Conservation (phyloP, 257 asterid genomes). For the Salvia miltiorrhiza region DNA sequence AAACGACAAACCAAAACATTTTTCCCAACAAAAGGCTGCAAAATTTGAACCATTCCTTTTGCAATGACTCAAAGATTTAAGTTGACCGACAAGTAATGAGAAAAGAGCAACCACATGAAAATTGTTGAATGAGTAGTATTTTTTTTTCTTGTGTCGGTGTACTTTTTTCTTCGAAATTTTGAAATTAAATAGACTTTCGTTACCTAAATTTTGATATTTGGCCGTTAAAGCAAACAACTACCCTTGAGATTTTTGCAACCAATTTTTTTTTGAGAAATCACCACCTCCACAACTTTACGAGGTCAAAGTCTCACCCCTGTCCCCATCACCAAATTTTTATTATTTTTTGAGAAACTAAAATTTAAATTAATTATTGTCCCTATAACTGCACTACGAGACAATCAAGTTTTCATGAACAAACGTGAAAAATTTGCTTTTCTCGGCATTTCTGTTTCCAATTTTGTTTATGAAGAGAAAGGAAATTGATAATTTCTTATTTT, state of each 20-base stretch:
- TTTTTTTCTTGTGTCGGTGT: neutral
- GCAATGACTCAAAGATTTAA: too few relatives aligned
- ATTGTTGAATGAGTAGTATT: neutral
- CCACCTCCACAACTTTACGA: slow-evolving; percentile 17
- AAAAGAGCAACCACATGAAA: neutral
- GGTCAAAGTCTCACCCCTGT: slow-evolving; percentile 17
- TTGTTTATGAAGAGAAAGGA: neutral
- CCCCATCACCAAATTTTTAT: slow-evolving; percentile 13
- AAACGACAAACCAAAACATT: too few relatives aligned
- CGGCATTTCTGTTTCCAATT: neutral
- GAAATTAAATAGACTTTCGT: neutral
- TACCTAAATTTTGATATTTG: slow-evolving; percentile 12
- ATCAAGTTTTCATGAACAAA: neutral
- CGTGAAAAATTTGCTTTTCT: neutral
- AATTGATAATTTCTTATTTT: neutral
- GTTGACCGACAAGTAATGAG: neutral
- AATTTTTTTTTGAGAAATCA: neutral
- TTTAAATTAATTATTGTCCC: slow-evolving; percentile 1
- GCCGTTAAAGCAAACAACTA: slow-evolving; percentile 23
- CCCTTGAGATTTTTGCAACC: slow-evolving; percentile 12
- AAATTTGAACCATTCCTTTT: too few relatives aligned
- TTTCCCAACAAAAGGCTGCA: too few relatives aligned
- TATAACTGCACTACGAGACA: slow-evolving; percentile 14
- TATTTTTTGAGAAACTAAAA: neutral
- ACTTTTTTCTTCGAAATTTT: slow-evolving; percentile 1